These are phyloP conservation scores for Saccharomycopsis olivae DNA, from an alignment of 805 yeast genomes.

Conservation along the genomic window DNA sequence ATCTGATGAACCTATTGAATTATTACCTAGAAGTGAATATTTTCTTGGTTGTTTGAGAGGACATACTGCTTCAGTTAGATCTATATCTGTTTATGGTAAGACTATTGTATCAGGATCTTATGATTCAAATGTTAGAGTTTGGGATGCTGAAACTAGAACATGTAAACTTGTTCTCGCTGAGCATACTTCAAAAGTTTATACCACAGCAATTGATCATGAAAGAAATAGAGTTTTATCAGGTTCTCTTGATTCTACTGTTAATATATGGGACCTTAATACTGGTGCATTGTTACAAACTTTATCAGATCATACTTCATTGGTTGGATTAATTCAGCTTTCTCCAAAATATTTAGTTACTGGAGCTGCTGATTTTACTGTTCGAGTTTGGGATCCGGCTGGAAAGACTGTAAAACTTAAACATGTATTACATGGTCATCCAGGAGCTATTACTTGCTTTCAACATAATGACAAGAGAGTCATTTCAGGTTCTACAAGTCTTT, in stretches of 20 bases:
- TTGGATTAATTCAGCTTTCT: constrained; percentile 74
- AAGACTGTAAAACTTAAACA: constrained; percentile 22
- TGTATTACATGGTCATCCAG: constrained; percentile 64
- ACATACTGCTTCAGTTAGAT: constrained; percentile 72
- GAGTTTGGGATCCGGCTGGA: constrained; percentile 76
- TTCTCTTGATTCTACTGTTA: constrained; percentile 78
- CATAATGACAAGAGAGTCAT: constrained; percentile 77
- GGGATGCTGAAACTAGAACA: constrained; percentile 72
- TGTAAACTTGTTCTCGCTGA: constrained; percentile 71
- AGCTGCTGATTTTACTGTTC: constrained; percentile 86
- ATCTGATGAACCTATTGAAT: constrained; percentile 6
- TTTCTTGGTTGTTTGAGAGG: constrained; percentile 62
- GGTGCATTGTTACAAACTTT: constrained; percentile 62
- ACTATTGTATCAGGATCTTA: constrained; percentile 82
- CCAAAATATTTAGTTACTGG: constrained; percentile 78
- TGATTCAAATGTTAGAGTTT: constrained; percentile 81
- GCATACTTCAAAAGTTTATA: constrained; percentile 79
- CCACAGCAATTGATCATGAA: constrained; percentile 72
- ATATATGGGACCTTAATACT: constrained; percentile 78
- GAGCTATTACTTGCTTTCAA: constrained; percentile 89
- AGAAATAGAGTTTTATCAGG: constrained; percentile 82
- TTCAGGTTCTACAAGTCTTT: constrained; percentile 88
- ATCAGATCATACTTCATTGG: constrained; percentile 84
- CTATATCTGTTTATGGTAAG: constrained; percentile 80
- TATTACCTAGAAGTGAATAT: constrained; percentile 38